Conservation (phyloP, 164 flowering plant species). For the Vitis cinerea region DNA sequence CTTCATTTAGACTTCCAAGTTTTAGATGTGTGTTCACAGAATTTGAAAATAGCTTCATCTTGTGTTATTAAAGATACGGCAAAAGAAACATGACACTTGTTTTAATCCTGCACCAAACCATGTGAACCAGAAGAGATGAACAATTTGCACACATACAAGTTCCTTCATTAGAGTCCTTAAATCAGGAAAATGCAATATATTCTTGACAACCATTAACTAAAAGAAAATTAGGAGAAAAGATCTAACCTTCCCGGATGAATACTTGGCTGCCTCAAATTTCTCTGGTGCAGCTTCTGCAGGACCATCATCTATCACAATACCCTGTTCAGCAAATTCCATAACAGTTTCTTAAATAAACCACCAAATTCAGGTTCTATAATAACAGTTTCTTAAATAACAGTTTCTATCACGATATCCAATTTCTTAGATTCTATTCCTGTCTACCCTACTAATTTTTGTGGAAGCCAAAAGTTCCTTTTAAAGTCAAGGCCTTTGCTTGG, state of each 20-base stretch:
- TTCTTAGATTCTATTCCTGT: no score
- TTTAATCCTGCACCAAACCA: slow-evolving; percentile 80
- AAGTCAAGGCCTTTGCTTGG: no score
- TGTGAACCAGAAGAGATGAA: slow-evolving; percentile 30
- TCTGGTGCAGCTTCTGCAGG: slow-evolving; percentile 45
- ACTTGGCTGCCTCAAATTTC: slow-evolving; percentile 84
- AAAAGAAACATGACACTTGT: slow-evolving; percentile 47
- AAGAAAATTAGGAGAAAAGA: slow-evolving; percentile 8
- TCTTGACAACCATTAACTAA: slow-evolving; percentile 1
- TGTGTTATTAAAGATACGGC: slow-evolving; percentile 47
- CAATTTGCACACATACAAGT: slow-evolving; percentile 16
- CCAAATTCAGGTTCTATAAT: background rate
- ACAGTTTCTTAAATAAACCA: background rate
- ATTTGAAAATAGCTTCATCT: slow-evolving; percentile 57
- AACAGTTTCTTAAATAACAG: no score
- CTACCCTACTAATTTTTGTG: no score
- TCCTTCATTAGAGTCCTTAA: slow-evolving; percentile 2
- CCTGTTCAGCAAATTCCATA: slow-evolving; percentile 45
- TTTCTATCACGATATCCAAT: no score
- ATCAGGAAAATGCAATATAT: slow-evolving; percentile 9
- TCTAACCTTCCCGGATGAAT: slow-evolving; percentile 84
- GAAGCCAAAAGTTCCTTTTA: no score
- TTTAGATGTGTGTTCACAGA: slow-evolving; percentile 39
- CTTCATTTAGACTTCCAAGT: slow-evolving; percentile 47
- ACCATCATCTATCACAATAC: slow-evolving; percentile 63